Conservation (phyloP, 2,329 filamentous ascomycete species). For the Fusarium sp. region DNA sequence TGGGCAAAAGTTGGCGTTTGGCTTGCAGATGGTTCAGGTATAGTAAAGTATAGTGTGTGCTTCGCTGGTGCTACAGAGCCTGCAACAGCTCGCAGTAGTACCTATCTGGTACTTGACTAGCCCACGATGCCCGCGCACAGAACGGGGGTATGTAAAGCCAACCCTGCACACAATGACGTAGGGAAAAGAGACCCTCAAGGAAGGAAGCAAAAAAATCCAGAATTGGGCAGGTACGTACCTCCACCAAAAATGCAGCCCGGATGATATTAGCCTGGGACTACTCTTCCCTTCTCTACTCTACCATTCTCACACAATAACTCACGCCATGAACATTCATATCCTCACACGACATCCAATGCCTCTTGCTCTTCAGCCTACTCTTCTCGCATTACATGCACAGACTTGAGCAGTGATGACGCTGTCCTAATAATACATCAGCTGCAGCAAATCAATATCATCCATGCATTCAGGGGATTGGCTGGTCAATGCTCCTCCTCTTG, state of each 20-base stretch:
- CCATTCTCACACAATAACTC: constrained; percentile 2
- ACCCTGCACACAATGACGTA: constrained; percentile 46
- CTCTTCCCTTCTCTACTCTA: neutral
- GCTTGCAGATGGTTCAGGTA: constrained; percentile 21
- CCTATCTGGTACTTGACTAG: constrained; percentile 20
- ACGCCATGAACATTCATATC: neutral
- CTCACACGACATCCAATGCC: constrained; percentile 2
- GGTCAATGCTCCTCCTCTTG: constrained; percentile 32
- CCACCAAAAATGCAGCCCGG: constrained; percentile 6
- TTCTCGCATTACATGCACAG: constrained; percentile 17
- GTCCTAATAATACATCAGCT: constrained; percentile 26
- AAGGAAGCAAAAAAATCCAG: constrained; percentile 30
- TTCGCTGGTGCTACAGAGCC: neutral
- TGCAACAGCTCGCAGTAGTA: neutral
- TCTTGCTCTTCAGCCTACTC: neutral
- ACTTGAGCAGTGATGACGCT: constrained; percentile 18
- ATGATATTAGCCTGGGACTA: constrained; percentile 5
- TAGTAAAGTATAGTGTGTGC: constrained; percentile 16
- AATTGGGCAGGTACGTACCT: constrained; percentile 23
- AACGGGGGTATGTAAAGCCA: constrained; percentile 24
- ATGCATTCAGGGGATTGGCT: constrained; percentile 41
- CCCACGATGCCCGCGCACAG: constrained; percentile 30
- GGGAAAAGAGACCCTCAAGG: constrained; percentile 35
- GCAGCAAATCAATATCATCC: constrained; percentile 30
- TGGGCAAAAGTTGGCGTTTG: constrained; percentile 42